Conservation (phyloP, 805 yeast species). For the Komagataella pastoris region DNA sequence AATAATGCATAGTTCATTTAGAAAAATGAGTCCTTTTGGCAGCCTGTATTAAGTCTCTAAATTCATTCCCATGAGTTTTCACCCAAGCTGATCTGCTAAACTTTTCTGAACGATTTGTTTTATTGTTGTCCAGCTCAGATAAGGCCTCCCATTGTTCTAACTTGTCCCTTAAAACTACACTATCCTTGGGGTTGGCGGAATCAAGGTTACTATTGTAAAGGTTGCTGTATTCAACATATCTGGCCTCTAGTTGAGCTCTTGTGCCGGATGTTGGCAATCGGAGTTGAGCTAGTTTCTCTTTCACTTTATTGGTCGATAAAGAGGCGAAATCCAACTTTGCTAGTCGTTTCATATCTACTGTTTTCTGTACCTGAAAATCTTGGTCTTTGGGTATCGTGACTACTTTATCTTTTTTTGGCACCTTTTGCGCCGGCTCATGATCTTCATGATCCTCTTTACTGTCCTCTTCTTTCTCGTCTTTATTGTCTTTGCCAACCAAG, state of each 20-base stretch:
- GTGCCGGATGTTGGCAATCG: conserved; percentile 53
- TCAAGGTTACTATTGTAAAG: conserved; percentile 77
- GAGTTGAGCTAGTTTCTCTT: conserved; percentile 39
- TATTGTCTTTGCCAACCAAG: conserved; percentile 18
- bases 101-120: conserved; percentile 17
- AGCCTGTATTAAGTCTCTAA: conserved; percentile 19
- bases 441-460: conserved; percentile 3
- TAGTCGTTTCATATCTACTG: conserved; percentile 19
- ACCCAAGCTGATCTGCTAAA: conserved; percentile 34
- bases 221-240: conserved; percentile 68
- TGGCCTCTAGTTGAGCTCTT: conserved; percentile 44
- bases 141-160: conserved; percentile 55
- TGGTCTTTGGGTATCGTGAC: conserved; percentile 9
- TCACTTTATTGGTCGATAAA: conserved; percentile 43
- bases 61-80: conserved; percentile 23
- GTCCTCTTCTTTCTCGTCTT: background rate
- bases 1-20: background rate
- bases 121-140: conserved; percentile 17
- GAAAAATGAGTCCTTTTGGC: conserved; percentile 17
- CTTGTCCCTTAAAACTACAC: conserved; percentile 37
- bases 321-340: conserved; percentile 56
- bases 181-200: conserved; percentile 48
- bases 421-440: conserved; percentile 2
- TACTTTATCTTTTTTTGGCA: background rate
- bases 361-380: conserved; percentile 16